These are phyloP conservation scores for Coemansia sp. DNA, from an alignment of 192 early-diverging fungal genomes.

Conservation along the genomic window DNA sequence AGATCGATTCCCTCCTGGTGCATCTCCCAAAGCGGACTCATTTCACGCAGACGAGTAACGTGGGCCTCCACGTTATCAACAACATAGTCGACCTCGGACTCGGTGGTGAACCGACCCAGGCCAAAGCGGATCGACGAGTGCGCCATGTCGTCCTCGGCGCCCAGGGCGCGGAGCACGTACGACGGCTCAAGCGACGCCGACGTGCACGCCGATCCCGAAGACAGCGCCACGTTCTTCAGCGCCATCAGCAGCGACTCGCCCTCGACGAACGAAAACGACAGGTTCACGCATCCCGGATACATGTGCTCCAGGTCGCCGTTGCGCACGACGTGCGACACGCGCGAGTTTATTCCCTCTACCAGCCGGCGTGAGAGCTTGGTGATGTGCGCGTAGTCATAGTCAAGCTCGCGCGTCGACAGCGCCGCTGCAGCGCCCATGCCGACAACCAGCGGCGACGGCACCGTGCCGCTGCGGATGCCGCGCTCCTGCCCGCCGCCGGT, in stretches of 20 bases:
- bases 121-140: conserved; percentile 95
- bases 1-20: conserved; percentile 90
- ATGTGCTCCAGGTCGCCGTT: conserved; percentile 80
- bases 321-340: conserved; percentile 79
- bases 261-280: conserved; percentile 96
- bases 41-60: conserved; percentile 86
- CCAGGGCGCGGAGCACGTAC: conserved; percentile 95
- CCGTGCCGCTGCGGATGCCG: conserved; percentile 90
- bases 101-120: conserved; percentile 94
- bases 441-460: conserved; percentile 85
- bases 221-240: conserved; percentile 94
- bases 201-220: conserved; percentile 94
- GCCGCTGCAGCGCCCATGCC: conserved; percentile 88
- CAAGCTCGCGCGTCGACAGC: conserved; percentile 77
- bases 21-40: conserved; percentile 99
- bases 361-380: conserved; percentile 71
- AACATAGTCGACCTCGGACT: conserved; percentile 91
- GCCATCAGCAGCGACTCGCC: conserved; percentile 98
- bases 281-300: conserved; percentile 93
- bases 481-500: conserved; percentile 96
- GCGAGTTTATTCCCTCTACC: conserved; percentile 73
- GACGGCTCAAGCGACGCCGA: conserved; percentile 94
- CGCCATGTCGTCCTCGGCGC: conserved; percentile 95
- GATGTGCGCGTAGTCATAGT: conserved; percentile 78
- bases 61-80: conserved; percentile 74